Percentiles rank a stretch among this genome's conserved stretches.
phyloP scores from a whole-genome alignment of 1,284 basidiomycete species.

The Trametes polyzona region DNA sequence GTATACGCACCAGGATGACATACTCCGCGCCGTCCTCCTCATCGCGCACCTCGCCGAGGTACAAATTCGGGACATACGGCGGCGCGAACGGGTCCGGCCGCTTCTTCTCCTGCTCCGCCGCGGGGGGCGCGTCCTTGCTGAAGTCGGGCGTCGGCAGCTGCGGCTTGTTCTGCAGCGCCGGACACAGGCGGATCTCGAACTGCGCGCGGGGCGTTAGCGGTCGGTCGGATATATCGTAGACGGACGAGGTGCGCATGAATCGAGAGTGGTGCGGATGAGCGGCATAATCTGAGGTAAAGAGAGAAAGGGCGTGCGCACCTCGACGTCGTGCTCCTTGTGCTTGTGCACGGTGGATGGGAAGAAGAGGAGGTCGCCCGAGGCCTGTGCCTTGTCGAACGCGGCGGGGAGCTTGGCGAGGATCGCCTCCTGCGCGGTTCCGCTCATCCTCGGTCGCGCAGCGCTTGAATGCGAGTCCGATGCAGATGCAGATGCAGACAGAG shows the following conservation, averaged over 20 bases:
- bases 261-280: too few species aligned
- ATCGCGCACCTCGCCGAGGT: slow-evolving; percentile 73
- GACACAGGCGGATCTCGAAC: slow-evolving; percentile 85
- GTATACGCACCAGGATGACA: slow-evolving; percentile 70
- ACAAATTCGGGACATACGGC: slow-evolving; percentile 76
- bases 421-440: slow-evolving; percentile 45
- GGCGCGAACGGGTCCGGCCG: slow-evolving; percentile 75
- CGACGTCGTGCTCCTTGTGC: slow-evolving; percentile 61
- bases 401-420: slow-evolving; percentile 64
- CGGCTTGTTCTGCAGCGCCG: slow-evolving; percentile 79
- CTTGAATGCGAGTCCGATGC: background rate
- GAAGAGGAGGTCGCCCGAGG: slow-evolving; percentile 75
- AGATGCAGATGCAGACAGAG: background rate
- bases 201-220: slow-evolving; percentile 36
- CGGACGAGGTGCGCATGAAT: too few species aligned
- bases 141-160: slow-evolving; percentile 51
- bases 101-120: slow-evolving; percentile 37
- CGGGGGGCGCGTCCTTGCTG: slow-evolving; percentile 33
- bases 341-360: slow-evolving; percentile 71
- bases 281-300: too few species aligned
- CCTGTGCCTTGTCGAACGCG: slow-evolving; percentile 62
- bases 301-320: slow-evolving; percentile 51
- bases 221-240: background rate
- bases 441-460: slow-evolving; percentile 15
- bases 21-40: slow-evolving; percentile 67